phyloP scores from a whole-genome alignment of 2,329 filamentous ascomycete genomes.

The Chalaropsis ovoidea region DNA sequence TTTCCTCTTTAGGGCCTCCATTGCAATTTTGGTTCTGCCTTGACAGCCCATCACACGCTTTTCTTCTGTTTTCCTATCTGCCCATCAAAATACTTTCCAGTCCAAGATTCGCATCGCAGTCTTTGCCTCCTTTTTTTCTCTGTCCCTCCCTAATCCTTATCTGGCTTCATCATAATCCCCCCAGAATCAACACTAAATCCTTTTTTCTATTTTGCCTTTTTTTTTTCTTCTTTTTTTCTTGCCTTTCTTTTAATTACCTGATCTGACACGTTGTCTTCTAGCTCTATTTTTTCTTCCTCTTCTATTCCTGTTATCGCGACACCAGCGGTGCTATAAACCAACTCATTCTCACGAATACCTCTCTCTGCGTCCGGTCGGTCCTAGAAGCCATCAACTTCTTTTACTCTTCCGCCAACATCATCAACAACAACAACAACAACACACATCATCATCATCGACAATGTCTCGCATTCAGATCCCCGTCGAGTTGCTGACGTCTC shows the following conservation, averaged over 20 bases:
- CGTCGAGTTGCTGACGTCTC: conserved; percentile 79
- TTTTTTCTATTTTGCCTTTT: conserved; percentile 23
- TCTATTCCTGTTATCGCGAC: conserved; percentile 7
- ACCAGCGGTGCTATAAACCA: neutral
- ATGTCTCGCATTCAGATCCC: conserved; percentile 92
- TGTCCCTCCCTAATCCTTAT: conserved; percentile 17
- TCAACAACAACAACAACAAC: conserved; percentile 5
- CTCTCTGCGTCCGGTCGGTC: neutral
- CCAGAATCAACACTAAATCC: conserved; percentile 10
- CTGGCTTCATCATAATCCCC: conserved; percentile 11
- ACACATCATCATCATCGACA: conserved; percentile 23
- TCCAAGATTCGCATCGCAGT: neutral
- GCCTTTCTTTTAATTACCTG: conserved; percentile 10
- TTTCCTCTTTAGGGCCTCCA: conserved; percentile 19
- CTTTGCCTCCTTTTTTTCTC: neutral
- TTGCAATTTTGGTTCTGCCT: conserved; percentile 13
- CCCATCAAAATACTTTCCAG: neutral
- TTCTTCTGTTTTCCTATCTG: neutral
- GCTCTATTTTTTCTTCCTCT: conserved; percentile 19
- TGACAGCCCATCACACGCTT: conserved; percentile 5
- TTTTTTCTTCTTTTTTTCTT: too few species aligned
- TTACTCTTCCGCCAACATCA: neutral
- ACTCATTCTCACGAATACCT: neutral
- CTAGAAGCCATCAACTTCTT: neutral
- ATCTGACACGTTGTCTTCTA: conserved; percentile 18